These are phyloP conservation scores for Rhodosporidiobolus odoratus DNA, from an alignment of 768 basidiomycete species.

Conservation along the genomic window DNA sequence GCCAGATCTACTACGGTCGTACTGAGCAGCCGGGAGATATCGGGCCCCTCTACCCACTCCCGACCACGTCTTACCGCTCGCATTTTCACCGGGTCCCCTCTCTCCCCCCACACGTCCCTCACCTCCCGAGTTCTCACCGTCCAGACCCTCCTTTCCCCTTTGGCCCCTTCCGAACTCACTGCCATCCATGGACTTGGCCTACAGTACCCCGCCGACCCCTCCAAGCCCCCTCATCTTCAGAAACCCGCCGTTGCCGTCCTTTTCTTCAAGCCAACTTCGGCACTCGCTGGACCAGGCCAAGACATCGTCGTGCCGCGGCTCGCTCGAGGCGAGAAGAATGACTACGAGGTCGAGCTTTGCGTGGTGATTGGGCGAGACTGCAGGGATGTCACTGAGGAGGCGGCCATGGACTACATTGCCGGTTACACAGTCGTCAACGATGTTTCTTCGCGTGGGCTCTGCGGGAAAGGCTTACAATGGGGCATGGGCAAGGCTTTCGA, in stretches of 20 bases:
- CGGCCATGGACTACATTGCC: slow-evolving; percentile 44
- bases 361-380: slow-evolving; percentile 45
- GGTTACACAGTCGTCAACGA: slow-evolving; percentile 46
- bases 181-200: slow-evolving; percentile 30
- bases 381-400: slow-evolving; percentile 44
- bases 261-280: slow-evolving; percentile 45
- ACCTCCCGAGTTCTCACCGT: slow-evolving; percentile 17
- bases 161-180: slow-evolving; percentile 2
- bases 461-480: slow-evolving; percentile 36
- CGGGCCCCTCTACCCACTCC: not conserved
- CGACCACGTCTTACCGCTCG: slow-evolving; percentile 11
- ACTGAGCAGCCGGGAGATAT: slow-evolving; percentile 16
- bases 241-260: slow-evolving; percentile 42
- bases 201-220: slow-evolving; percentile 16
- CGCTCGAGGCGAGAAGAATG: slow-evolving; percentile 35
- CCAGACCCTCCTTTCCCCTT: slow-evolving; percentile 20
- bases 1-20: slow-evolving; percentile 30
- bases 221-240: not conserved
- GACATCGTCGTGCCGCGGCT: slow-evolving; percentile 42
- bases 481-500: slow-evolving; percentile 33
- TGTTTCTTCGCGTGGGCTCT: slow-evolving; percentile 31
- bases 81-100: not conserved
- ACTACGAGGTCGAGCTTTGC: slow-evolving; percentile 46
- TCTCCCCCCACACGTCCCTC: not conserved
- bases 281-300: slow-evolving; percentile 43